These are phyloP conservation scores for Leishmania mexicana DNA, from an alignment of 208 protist species.

Conservation along the genomic window DNA sequence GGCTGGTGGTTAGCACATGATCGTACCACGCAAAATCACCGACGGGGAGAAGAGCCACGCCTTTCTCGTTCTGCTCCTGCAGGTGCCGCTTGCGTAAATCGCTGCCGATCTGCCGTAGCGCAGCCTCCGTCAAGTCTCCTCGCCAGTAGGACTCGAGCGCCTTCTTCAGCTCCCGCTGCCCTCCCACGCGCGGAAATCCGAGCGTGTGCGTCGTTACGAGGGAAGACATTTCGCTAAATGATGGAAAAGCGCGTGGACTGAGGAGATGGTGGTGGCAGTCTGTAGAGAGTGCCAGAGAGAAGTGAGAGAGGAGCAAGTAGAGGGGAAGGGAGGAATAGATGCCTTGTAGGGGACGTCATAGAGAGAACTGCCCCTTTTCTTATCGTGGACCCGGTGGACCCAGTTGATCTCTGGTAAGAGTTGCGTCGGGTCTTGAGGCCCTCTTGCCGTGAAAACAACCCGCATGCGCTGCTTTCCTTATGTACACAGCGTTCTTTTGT, in stretches of 20 bases:
- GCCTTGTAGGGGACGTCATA: not conserved
- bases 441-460: not conserved
- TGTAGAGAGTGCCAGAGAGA: not conserved
- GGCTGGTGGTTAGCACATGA: constrained; percentile 73
- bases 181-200: constrained; percentile 86
- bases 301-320: not conserved
- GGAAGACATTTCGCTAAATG: not conserved
- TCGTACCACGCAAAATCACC: constrained; percentile 87
- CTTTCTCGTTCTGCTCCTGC: constrained; percentile 47
- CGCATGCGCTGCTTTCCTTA: not conserved
- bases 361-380: not conserved
- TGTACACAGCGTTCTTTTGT: not conserved
- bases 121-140: constrained; percentile 49
- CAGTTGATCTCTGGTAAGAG: not conserved
- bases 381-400: not conserved
- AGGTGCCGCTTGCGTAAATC: constrained; percentile 47
- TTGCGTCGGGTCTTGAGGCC: not conserved
- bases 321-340: too few relatives aligned
- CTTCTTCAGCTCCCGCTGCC: constrained; percentile 29
- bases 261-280: not conserved
- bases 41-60: constrained; percentile 65
- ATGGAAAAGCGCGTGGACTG: not conserved
- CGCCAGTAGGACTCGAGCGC: constrained; percentile 88
- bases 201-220: constrained; percentile 54
- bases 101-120: constrained; percentile 42